Conservation (phyloP, 495 filamentous ascomycete species). For the Pseudomonodictys pantanalensis region DNA sequence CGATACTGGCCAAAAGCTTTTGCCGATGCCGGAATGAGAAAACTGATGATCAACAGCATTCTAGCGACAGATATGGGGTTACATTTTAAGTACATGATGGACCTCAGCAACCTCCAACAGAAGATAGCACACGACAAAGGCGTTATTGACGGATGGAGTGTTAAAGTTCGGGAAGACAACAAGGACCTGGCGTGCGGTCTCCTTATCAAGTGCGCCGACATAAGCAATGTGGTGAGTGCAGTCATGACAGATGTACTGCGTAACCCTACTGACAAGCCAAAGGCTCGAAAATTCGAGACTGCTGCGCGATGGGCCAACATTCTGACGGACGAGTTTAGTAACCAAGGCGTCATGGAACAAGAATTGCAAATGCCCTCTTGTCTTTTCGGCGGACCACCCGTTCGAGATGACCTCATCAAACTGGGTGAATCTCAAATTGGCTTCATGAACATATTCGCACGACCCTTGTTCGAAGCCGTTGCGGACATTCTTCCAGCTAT, state of each 20-base stretch:
- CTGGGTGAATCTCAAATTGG: conserved; percentile 84
- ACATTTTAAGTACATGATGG: conserved; percentile 93
- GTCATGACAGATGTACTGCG: conserved; percentile 30
- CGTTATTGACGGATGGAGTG: conserved; percentile 65
- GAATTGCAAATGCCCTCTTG: conserved; percentile 84
- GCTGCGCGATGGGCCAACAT: conserved; percentile 86
- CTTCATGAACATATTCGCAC: conserved; percentile 94
- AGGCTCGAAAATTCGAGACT: conserved; percentile 79
- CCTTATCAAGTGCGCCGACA: conserved; percentile 96
- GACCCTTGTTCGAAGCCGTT: conserved; percentile 83
- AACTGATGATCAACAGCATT: conserved; percentile 91
- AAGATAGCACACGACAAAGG: conserved; percentile 63
- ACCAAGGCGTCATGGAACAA: conserved; percentile 87
- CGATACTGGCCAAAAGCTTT: conserved; percentile 87
- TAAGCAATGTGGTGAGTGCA: conserved; percentile 83
- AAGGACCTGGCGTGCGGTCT: conserved; percentile 78
- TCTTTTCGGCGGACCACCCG: conserved; percentile 76
- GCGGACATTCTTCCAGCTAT: conserved; percentile 79
- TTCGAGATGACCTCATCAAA: conserved; percentile 74
- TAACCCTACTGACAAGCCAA: conserved; percentile 33
- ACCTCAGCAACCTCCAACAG: conserved; percentile 70
- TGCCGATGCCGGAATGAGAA: conserved; percentile 69
- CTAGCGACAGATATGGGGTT: conserved; percentile 95
- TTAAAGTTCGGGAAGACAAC: conserved; percentile 65
- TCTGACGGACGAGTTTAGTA: conserved; percentile 87